Base-by-base conservation (phyloP, 2,329 filamentous ascomycete genomes). In the Lachnellula willkommii region DNA sequence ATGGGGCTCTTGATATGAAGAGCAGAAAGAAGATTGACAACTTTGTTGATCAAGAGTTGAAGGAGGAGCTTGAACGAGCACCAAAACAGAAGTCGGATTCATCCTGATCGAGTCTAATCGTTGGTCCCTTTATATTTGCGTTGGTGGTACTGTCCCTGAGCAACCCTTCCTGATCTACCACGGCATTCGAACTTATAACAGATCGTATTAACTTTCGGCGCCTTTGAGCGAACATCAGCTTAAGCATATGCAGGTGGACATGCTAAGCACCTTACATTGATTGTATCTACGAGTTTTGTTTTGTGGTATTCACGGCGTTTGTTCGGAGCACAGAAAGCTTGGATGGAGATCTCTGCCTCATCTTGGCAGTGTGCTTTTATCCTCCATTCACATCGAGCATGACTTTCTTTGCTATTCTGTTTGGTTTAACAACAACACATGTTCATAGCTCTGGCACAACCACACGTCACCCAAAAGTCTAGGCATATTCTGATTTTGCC, bases 21-120 rank as follows among this genome's bases (percentile, higher is more conserved):
- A 84, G 78, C 66, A 76, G 80, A 65, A 80, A 81, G 72, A 79
- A 76, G 66, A 75, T 84, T 55, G 71, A 75, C 53, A 75, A 77
- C 57, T 70, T 80, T 56, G 69, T 84, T 56, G 78, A 79, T 65
- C 68, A 71, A 26, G 72, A 75, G 56, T 70, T 83, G 56, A 78
- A 74, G 68, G 71, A 75, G 61, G 75, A 78, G 62, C 74, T 85
- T 61, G 77, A 82, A 57, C 66, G 66, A 35, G 54, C 61, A 36
- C 59, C 61, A 47, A 56, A 61, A 50, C 64, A 56, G 47, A 65
- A 63, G 42, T 50, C 59, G 15, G 63, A 65, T 17, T 24, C 55
- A n/a, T 53, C 55, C 39, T 67, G 54, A 63, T 53, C 20, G 45
- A 52, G 26, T 55, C 11, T 26, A 51, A 43, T 48, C 52, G 42